Conservation (phyloP, 495 filamentous ascomycete genomes). For the Talaromyces borbonicus region DNA sequence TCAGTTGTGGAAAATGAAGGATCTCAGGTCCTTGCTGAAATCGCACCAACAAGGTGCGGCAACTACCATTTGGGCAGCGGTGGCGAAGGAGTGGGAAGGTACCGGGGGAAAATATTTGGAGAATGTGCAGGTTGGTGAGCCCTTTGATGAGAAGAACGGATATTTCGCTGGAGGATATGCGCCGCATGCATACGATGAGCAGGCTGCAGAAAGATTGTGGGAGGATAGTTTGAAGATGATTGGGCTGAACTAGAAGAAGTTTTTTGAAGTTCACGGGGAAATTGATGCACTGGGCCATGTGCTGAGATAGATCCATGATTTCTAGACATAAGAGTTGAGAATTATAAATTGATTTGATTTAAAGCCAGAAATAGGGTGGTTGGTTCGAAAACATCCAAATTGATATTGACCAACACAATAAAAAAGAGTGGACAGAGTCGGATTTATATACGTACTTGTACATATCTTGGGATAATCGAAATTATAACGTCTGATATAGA, state of each 20-base stretch:
- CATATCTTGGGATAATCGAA: neutral
- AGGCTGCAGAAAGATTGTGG: slow-evolving; percentile 34
- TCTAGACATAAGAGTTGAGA: too few relatives aligned
- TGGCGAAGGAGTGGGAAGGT: slow-evolving; percentile 24
- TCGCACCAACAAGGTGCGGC: slow-evolving; percentile 26
- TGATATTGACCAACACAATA: too few relatives aligned
- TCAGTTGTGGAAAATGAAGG: slow-evolving; percentile 10
- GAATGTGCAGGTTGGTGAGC: slow-evolving; percentile 7
- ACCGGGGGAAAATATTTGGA: slow-evolving; percentile 38
- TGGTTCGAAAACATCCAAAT: too few relatives aligned
- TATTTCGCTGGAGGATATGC: slow-evolving; percentile 14
- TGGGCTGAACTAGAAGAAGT: slow-evolving; percentile 12
- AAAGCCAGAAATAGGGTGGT: too few relatives aligned
- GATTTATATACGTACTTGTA: neutral
- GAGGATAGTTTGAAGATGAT: slow-evolving; percentile 34
- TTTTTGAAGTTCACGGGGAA: neutral
- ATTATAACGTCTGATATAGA: neutral
- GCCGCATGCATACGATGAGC: slow-evolving; percentile 24
- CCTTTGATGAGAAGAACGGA: slow-evolving; percentile 7
- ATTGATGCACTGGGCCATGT: too few relatives aligned
- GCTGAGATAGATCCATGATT: too few relatives aligned
- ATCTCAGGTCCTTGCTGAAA: slow-evolving; percentile 23
- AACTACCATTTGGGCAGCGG: slow-evolving; percentile 36
- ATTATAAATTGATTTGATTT: too few relatives aligned
- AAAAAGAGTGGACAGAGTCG: neutral